A percentile compares a stretch with the other conserved stretches of the same genome.
Conservation (phyloP, 2,329 filamentous ascomycete species). For the Pseudocercospora cruenta region DNA sequence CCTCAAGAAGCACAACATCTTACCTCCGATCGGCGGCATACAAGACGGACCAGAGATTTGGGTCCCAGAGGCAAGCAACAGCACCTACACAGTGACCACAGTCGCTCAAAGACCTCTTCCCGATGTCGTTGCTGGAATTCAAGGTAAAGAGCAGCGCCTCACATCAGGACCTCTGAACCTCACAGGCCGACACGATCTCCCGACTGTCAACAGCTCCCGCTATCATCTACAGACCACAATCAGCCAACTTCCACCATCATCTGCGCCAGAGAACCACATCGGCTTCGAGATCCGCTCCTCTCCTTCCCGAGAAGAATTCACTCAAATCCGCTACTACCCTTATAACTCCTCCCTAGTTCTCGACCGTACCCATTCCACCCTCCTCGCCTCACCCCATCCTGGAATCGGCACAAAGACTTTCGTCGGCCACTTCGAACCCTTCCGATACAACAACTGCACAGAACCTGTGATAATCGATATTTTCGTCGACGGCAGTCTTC, state of each 20-base stretch:
- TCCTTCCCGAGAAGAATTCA: constrained; percentile 45
- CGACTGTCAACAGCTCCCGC: constrained; percentile 35
- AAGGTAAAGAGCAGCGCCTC: constrained; percentile 31
- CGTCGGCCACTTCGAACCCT: constrained; percentile 48
- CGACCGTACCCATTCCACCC: constrained; percentile 45
- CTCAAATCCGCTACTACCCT: constrained; percentile 46
- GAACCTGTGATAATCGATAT: constrained; percentile 47
- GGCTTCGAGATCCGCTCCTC: constrained; percentile 48
- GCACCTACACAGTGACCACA: constrained; percentile 46
- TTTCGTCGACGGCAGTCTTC: constrained; percentile 49
- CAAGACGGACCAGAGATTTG: constrained; percentile 12
- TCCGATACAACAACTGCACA: constrained; percentile 35
- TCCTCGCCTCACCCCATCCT: constrained; percentile 31
- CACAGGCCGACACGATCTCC: constrained; percentile 25
- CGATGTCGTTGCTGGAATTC: constrained; percentile 46
- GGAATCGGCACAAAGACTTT: constrained; percentile 46
- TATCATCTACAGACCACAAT: constrained; percentile 44
- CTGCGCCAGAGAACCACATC: constrained; percentile 28
- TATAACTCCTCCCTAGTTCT: constrained; percentile 47
- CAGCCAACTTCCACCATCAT: constrained; percentile 38
- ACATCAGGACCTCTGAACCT: constrained; percentile 25
- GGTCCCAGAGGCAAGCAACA: constrained; percentile 29
- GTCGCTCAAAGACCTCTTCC: constrained; percentile 45
- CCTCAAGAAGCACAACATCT: constrained; percentile 42
- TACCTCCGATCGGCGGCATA: constrained; percentile 37